Evolutionary conservation across 306 rosid genomes (phyloP), one percentile per base, ranked within the genome.

Genomic region (Lathyrus oleraceus): DNA sequence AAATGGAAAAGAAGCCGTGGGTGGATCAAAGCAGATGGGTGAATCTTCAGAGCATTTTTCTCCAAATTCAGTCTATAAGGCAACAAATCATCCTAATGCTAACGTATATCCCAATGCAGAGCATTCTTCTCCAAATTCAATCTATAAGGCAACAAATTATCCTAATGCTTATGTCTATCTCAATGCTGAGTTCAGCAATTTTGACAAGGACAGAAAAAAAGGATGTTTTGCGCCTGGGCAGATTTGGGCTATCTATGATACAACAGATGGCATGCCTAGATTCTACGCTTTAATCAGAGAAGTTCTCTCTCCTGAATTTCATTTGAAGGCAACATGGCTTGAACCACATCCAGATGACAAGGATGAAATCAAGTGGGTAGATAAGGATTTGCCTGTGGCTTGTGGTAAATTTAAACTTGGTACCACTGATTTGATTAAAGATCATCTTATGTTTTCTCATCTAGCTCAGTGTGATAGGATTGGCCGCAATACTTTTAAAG

Each of bases 231-330:
- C 64, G n/a, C 76, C 36, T 3, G 96, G 95, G 71, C 98, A 94
- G 84, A 76, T 86, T 42, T 94, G 98, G 98, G 96, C 96, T 73
- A 30, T 77, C 71, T 94, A 94, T 81, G 96, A 88, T 69, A 54
- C 73, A 69, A 5, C 36, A 54, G 88, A 87, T 72, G 91, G 84
- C 74, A 87, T 94, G 98, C 98, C 98, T 57, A 88, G 97, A 83
- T 87, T 74, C 85, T 94, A 88, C 68, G 90, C 89, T 76, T 65
- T 76, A 74, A 88, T 94, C 64, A 86, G 60, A 72, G 86, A 87
- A 81, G 88, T 88, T 65, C 44, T 82, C 30, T 78, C 84, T 75
- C 70, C 95, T 60, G 87, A 75, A 58, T 90, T 90, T 86, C 83
- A 83, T 89, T 63, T 94, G 83, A 75, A 38, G 72, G 72, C 87